Base-by-base conservation (phyloP, 768 basidiomycete genomes). In the Leucocoprinus birnbaumii region DNA sequence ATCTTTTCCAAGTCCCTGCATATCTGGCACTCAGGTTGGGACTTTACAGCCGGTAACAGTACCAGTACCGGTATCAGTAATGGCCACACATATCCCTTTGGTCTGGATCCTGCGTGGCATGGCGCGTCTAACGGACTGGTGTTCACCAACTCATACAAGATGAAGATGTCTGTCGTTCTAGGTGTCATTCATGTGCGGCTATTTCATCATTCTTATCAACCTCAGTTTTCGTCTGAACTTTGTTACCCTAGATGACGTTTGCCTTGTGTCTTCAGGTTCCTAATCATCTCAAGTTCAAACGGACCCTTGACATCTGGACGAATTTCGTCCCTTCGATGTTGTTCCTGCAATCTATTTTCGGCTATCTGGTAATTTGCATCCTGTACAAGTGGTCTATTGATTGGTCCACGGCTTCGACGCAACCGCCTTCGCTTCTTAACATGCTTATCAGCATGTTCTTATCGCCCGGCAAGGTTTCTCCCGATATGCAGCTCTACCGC, bases 121-220 rank as follows among this genome's bases (percentile, higher is more conserved):
- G 92, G 87, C 18, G 81, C 95, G 4, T 91, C 92, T 60, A 99
- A 99, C 65, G 78, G 77, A 1, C 79, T 99, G 56, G 86, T 97
- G 41, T 99, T 98, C 72, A 89, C 89, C 50, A 99, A 99, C 72
- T 98, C 95, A 37, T 96, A 96, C 78, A 99, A 98, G 85, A 99
- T 99, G 97, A 98, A 99, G 77, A 94, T 98, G 93, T 91, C 93
- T 19, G 87, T 99, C 65, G 84, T 98, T 34, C 71, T 99, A 51
- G 97, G 97, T 68, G 95, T 99, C 60, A 89, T 90, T 57, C 96
- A 99, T 70, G 96, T 98, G 73, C 62, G 86, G 73, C 48, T 46
- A 16, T 44, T 45, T 35, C 44, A 26, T 53, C 18, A 19, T 59
- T 37, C 58, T 31, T 21, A 44, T 34, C 40, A 40, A 41, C 51